Base-by-base conservation (phyloP, 2,329 filamentous ascomycete genomes). In the Aspergillus sp. region DNA sequence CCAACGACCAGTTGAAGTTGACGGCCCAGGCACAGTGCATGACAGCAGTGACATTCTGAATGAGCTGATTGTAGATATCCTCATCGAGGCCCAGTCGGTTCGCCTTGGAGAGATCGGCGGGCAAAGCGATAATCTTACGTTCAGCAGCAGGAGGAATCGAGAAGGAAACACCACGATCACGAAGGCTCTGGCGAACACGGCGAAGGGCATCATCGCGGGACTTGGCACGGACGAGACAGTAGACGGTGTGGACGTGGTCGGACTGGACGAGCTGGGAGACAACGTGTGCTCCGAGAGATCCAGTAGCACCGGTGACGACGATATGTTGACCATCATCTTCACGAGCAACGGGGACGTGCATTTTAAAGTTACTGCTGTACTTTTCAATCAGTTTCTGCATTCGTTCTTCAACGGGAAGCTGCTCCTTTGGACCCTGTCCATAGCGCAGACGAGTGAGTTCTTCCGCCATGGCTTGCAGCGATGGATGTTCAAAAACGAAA, bases 21-120 rank as follows among this genome's bases (percentile, higher is more conserved):
- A 85, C 82, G 2, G 76, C 70, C 82, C 82, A 85, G 19, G 81
- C 81, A 6, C 81, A 70, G 56, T 85, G 81, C 43, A 86, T 73
- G n/a, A 88, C 68, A 2, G 72, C 59, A 1, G 75, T 77, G 2
- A 70, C 61, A 44, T 74, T 63, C 4, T 49, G 48, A 4, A 64
- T 61, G 2, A 83, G 56, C 2, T 58, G 46, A 2, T 61, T 44
- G 54, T 77, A 76, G 6, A 62, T 54, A 1, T 63, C 53, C 1
- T 57, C 46, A 4, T 64, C 54, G 2, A 84, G 61, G 2, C 78
- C 79, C 2, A 84, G n/a, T n/a, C n/a, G 69, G 7, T 60, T 54
- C 3, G 60, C 27, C 5, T 76, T 59, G 5, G 69, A 66, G 12
- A 84, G 64, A 33, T 69, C 62, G 33, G 71, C 70, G 42, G 69